A percentile compares a stretch with the other conserved stretches of the same genome.
phyloP scores from a whole-genome alignment of 306 rosid genomes.

The Quercus suber region DNA sequence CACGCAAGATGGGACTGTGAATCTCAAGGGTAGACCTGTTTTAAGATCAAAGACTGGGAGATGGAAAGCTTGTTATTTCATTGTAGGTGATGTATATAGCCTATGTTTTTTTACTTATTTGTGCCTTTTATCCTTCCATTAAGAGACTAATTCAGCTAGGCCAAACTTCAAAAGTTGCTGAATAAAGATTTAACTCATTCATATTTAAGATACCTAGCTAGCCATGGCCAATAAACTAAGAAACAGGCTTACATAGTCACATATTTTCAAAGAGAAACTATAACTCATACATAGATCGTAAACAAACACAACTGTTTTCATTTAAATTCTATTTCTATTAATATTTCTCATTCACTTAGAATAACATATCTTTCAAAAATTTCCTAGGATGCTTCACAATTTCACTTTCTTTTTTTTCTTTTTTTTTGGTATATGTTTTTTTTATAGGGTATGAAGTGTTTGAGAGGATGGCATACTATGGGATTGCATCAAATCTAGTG shows the following conservation, averaged over 20 bases:
- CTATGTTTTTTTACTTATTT: neutral
- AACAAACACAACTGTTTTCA: too few relatives aligned
- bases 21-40: slow-evolving; percentile 33
- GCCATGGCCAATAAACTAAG: too few relatives aligned
- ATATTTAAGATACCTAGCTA: too few relatives aligned
- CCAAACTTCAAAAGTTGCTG: neutral
- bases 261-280: too few relatives aligned
- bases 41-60: slow-evolving; percentile 35
- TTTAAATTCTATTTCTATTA: too few relatives aligned
- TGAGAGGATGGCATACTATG: slow-evolving; percentile 87
- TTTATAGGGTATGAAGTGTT: slow-evolving; percentile 59
- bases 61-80: slow-evolving; percentile 42
- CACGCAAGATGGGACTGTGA: slow-evolving; percentile 38
- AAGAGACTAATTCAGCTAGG: neutral
- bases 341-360: too few relatives aligned
- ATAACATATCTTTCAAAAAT: neutral
- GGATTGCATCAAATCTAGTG: slow-evolving; percentile 64
- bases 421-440: neutral
- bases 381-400: neutral
- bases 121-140: neutral
- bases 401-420: too few relatives aligned
- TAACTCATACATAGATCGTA: too few relatives aligned
- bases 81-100: slow-evolving; percentile 20
- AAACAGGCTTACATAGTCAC: too few relatives aligned
- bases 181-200: neutral